Percentiles rank a stretch among this genome's conserved stretches.
Conservation (phyloP, 108 stramenopile genomes). For the Skeletonema menzelii region DNA sequence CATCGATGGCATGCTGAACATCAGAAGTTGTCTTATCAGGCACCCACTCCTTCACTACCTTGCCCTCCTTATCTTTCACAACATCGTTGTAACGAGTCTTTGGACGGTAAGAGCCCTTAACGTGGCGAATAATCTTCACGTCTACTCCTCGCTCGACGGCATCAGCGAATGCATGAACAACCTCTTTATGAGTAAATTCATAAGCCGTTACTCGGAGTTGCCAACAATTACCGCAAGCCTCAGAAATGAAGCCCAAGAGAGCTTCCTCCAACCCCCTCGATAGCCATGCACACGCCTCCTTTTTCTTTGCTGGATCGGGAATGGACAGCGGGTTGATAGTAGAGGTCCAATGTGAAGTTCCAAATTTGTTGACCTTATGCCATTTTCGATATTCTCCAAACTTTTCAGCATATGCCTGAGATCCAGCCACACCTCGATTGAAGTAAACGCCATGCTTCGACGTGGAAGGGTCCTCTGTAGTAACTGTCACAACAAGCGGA, state of each 20-base stretch:
- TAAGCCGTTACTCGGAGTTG: constrained; percentile 31
- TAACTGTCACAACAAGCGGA: constrained; percentile 11
- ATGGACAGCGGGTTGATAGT: constrained; percentile 39
- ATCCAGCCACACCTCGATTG: constrained; percentile 41
- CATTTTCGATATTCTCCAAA: constrained; percentile 34
- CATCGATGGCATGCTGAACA: constrained; percentile 20
- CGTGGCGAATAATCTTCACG: constrained; percentile 47
- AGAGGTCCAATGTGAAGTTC: constrained; percentile 8
- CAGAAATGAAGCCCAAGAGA: constrained; percentile 29
- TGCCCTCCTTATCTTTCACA: constrained; percentile 30
- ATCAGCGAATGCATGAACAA: constrained; percentile 29
- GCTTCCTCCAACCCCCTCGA: constrained; percentile 45
- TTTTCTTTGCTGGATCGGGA: constrained; percentile 28
- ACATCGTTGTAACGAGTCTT: constrained; percentile 16
- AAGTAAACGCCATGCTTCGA: constrained; percentile 39
- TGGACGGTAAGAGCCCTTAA: constrained; percentile 21
- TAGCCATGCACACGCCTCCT: constrained; percentile 39
- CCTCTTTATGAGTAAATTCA: constrained; percentile 43
- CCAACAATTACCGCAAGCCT: constrained; percentile 19
- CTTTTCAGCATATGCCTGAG: constrained; percentile 29
- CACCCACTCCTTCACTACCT: constrained; percentile 35
- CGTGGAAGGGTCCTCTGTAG: constrained; percentile 30
- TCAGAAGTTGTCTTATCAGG: constrained; percentile 29
- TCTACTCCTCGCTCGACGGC: constrained; percentile 41
- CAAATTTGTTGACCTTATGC: constrained; percentile 18